Conservation (phyloP, 208 protist genomes). For the Acanthamoeba rhysodes region DNA sequence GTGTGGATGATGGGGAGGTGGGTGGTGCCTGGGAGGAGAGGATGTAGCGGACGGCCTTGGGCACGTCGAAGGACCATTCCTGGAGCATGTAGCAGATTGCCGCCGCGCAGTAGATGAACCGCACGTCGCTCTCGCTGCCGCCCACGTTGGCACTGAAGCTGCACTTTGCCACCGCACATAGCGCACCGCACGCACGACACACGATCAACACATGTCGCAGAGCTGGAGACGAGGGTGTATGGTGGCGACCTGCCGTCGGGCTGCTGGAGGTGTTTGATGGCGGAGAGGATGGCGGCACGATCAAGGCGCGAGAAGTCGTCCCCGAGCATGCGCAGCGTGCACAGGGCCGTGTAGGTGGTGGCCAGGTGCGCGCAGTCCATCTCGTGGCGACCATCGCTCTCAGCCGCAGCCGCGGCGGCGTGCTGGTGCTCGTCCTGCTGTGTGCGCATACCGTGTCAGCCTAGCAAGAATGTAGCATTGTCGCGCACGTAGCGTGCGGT, state of each 20-base stretch:
- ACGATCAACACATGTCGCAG: neutral
- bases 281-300: conserved; percentile 79
- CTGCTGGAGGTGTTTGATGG: conserved; percentile 82
- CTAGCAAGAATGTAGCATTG: neutral
- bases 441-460: neutral
- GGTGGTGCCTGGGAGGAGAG: conserved; percentile 24
- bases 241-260: conserved; percentile 82
- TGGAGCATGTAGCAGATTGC: conserved; percentile 85
- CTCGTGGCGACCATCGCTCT: neutral
- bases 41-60: conserved; percentile 84
- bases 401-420: neutral
- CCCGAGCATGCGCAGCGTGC: conserved; percentile 87
- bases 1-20: neutral
- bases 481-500: neutral
- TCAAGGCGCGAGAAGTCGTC: conserved; percentile 89
- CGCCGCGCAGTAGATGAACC: conserved; percentile 91
- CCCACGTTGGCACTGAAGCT: conserved; percentile 68
- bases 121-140: conserved; percentile 86
- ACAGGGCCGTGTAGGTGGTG: conserved; percentile 90
- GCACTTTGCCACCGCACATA: neutral
- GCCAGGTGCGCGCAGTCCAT: conserved; percentile 84
- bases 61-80: conserved; percentile 89
- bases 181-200: neutral
- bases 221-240: neutral
- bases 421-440: neutral